Conservation (phyloP, 345 rosid genomes). For the Arabis alpina region DNA sequence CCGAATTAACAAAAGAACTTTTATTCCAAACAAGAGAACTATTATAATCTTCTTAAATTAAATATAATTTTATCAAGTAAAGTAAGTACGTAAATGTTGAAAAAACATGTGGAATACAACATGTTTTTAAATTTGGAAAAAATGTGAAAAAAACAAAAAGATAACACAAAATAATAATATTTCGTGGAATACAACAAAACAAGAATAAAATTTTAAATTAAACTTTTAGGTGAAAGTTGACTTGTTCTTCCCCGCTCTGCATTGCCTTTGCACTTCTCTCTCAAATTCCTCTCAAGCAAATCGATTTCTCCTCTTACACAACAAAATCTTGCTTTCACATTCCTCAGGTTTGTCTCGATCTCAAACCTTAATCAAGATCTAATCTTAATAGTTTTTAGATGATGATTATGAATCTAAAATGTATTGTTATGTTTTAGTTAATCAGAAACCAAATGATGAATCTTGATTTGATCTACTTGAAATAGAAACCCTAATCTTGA, state of each 20-base stretch:
- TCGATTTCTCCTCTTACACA: background rate
- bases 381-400: background rate
- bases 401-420: background rate
- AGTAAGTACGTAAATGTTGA: background rate
- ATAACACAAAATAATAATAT: background rate
- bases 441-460: background rate
- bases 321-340: background rate
- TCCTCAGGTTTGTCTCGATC: conserved; percentile 30
- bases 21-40: no score
- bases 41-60: no score
- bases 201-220: conserved; percentile 13
- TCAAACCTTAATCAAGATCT: background rate
- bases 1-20: no score
- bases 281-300: conserved; percentile 14
- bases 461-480: background rate
- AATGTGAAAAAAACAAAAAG: background rate
- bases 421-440: conserved; percentile 10
- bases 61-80: background rate
- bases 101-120: no score
- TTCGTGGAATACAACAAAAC: conserved; percentile 3
- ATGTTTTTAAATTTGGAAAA: background rate
- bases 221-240: conserved; percentile 17
- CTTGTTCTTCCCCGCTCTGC: conserved; percentile 37
- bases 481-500: background rate
- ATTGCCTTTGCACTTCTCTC: conserved; percentile 6